phyloP scores from a whole-genome alignment of 106 monocot species.

The Dendrobium catenatum region DNA sequence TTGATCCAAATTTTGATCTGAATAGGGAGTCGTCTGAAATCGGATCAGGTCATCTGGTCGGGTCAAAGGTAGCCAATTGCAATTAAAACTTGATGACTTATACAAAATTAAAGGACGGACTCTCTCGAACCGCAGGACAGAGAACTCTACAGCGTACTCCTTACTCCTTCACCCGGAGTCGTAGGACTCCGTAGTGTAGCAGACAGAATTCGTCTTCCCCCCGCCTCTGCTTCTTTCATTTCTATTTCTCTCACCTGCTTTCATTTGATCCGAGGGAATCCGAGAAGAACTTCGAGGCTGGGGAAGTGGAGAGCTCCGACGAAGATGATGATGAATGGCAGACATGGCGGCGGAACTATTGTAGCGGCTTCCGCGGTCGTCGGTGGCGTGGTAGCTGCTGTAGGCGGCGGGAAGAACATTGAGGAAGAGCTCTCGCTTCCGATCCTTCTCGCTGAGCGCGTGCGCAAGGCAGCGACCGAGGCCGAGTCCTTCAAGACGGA shows the following conservation, averaged over 20 bases:
- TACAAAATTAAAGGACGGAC: not conserved
- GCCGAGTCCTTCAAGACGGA: constrained; percentile 43
- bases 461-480: constrained; percentile 34
- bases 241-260: not conserved
- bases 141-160: too few relatives aligned
- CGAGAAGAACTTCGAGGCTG: constrained; percentile 11
- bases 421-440: constrained; percentile 37
- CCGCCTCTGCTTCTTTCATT: not conserved
- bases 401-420: not conserved
- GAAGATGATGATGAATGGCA: not conserved
- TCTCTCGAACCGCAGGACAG: not conserved
- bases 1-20: too few relatives aligned
- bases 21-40: too few relatives aligned
- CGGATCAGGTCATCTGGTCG: too few relatives aligned
- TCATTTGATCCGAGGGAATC: not conserved
- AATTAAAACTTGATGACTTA: too few relatives aligned
- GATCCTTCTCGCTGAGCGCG: constrained; percentile 39
- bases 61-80: too few relatives aligned
- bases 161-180: not conserved
- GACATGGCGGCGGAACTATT: not conserved
- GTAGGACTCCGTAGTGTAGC: not conserved
- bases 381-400: not conserved
- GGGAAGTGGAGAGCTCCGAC: not conserved
- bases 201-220: not conserved
- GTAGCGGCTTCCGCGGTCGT: not conserved